Conservation (phyloP, 116 monocot species). For the Iris pallida region DNA sequence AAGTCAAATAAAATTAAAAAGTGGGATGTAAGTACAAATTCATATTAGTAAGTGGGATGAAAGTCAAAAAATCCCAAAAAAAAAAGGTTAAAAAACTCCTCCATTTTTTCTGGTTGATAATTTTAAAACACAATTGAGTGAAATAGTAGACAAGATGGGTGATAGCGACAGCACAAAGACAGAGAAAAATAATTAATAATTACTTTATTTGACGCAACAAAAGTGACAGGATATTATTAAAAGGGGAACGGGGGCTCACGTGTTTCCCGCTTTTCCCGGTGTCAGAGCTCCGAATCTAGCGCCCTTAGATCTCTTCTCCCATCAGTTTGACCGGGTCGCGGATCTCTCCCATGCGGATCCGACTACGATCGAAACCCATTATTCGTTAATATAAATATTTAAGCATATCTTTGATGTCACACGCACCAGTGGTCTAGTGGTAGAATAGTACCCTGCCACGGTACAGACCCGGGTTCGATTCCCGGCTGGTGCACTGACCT, state of each 20-base stretch:
- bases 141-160: not conserved
- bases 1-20: no score
- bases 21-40: no score
- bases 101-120: no score
- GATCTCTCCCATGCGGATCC: no score
- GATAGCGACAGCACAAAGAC: not conserved
- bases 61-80: no score
- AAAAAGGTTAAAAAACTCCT: no score
- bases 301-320: not conserved
- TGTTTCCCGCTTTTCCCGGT: not conserved
- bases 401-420: no score
- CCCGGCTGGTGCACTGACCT: conserved; percentile 25
- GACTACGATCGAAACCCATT: no score
- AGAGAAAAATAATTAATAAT: not conserved
- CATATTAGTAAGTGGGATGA: no score
- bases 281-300: not conserved
- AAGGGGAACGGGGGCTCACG: not conserved
- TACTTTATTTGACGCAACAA: not conserved
- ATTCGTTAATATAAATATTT: no score
- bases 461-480: conserved; percentile 34
- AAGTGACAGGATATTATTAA: not conserved
- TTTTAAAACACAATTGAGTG: no score
- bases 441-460: conserved; percentile 48
- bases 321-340: not conserved
- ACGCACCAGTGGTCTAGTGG: conserved; percentile 37